phyloP scores from a whole-genome alignment of 176 grass and related monocot species.

The Pharus latifolius region DNA sequence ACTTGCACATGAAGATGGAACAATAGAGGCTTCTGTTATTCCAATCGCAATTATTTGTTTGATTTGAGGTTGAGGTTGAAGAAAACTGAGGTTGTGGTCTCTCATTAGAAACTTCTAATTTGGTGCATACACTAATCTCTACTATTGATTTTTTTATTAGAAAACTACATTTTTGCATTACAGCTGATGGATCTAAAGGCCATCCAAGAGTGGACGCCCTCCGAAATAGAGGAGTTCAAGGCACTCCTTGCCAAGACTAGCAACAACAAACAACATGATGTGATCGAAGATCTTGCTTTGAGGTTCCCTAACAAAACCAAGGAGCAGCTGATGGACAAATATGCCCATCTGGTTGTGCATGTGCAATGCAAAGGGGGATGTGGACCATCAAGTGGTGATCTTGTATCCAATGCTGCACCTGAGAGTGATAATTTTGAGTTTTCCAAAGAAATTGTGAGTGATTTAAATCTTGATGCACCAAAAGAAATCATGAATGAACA shows the following conservation, averaged over 20 bases:
- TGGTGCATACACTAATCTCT: too few relatives aligned
- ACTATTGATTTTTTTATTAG: too few relatives aligned
- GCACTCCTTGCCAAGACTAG: not conserved
- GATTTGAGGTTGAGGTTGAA: not conserved
- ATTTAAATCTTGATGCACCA: not conserved
- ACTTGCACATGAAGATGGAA: too few relatives aligned
- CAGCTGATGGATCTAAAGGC: constrained; percentile 5
- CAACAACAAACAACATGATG: not conserved
- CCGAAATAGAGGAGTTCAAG: constrained; percentile 28
- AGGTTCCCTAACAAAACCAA: constrained; percentile 16
- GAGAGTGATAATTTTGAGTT: not conserved
- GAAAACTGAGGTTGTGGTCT: too few relatives aligned
- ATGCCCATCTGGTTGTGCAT: not conserved
- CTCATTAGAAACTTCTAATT: too few relatives aligned
- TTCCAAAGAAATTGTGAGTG: not conserved
- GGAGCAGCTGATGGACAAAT: constrained; percentile 18
- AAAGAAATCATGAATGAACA: not conserved
- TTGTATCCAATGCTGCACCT: not conserved
- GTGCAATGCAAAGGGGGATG: not conserved
- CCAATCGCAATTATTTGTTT: not conserved
- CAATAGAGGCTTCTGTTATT: not conserved
- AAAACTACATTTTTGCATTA: too few relatives aligned
- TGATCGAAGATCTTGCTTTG: not conserved
- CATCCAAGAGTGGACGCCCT: constrained; percentile 15
- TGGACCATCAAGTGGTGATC: not conserved